These are phyloP conservation scores for Talaromyces ruber DNA, from an alignment of 495 filamentous ascomycete species.

Conservation along the genomic window DNA sequence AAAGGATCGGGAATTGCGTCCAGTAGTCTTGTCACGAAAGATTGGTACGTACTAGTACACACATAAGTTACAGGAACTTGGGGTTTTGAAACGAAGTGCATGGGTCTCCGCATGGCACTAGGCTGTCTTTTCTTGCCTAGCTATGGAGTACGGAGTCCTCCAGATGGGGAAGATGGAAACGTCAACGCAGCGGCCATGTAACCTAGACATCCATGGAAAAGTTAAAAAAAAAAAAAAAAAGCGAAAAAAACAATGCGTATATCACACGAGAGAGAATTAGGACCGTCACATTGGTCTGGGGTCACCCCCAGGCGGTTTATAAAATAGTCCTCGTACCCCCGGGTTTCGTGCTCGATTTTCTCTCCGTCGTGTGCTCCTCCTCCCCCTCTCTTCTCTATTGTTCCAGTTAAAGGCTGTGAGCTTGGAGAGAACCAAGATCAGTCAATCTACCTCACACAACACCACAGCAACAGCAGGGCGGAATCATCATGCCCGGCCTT, in stretches of 20 bases:
- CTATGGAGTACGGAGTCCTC: slow-evolving; percentile 1
- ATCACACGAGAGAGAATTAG: neutral
- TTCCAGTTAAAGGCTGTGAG: neutral
- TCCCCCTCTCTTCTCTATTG: neutral
- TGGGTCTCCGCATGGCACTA: slow-evolving; percentile 2
- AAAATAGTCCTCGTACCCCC: neutral
- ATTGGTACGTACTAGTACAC: neutral
- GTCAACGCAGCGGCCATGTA: neutral
- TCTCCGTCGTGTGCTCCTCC: neutral
- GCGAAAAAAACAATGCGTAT: neutral
- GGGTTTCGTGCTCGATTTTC: neutral
- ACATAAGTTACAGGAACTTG: neutral
- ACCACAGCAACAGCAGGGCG: neutral
- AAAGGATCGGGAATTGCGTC: neutral
- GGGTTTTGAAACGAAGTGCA: neutral
- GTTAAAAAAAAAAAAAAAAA: slow-evolving; percentile 3
- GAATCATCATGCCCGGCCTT: slow-evolving; percentile 1
- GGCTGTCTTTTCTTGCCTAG: neutral
- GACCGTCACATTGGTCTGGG: neutral
- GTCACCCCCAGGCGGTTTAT: neutral
- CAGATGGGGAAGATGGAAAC: neutral
- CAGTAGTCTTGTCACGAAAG: neutral
- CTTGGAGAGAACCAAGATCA: neutral
- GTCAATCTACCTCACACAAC: slow-evolving; percentile 1
- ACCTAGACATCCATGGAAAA: neutral